A percentile compares a stretch with the other conserved stretches of the same genome.
Conservation (phyloP, 192 early-diverging fungal genomes). For the Pecoramyces ruminantium region DNA sequence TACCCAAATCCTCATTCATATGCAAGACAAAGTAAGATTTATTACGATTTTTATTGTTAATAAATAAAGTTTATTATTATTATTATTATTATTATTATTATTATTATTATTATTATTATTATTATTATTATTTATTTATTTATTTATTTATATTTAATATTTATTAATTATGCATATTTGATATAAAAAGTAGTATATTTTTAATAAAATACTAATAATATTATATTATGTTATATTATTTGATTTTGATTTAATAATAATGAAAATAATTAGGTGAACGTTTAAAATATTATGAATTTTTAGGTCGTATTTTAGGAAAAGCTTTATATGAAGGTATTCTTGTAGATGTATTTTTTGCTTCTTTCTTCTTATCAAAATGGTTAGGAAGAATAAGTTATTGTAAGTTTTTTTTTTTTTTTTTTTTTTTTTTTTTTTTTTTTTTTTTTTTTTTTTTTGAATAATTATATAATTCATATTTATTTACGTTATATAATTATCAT, state of each 20-base stretch:
- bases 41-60: no score
- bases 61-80: no score
- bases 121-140: neutral
- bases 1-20: constrained; percentile 52
- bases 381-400: constrained; percentile 46
- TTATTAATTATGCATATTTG: no score
- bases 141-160: constrained; percentile 1
- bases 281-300: constrained; percentile 48
- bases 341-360: constrained; percentile 64
- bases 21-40: constrained; percentile 22
- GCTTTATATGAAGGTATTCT: constrained; percentile 74
- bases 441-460: neutral
- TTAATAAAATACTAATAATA: no score
- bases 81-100: no score
- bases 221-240: no score
- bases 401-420: constrained; percentile 13
- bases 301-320: constrained; percentile 70
- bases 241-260: no score
- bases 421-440: neutral
- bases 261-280: constrained; percentile 7
- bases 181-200: no score
- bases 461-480: neutral
- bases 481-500: neutral
- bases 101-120: no score
- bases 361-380: constrained; percentile 64